Evolutionary conservation across 192 early-diverging fungal genomes (phyloP).

Genomic region (Coemansia sp.): DNA sequence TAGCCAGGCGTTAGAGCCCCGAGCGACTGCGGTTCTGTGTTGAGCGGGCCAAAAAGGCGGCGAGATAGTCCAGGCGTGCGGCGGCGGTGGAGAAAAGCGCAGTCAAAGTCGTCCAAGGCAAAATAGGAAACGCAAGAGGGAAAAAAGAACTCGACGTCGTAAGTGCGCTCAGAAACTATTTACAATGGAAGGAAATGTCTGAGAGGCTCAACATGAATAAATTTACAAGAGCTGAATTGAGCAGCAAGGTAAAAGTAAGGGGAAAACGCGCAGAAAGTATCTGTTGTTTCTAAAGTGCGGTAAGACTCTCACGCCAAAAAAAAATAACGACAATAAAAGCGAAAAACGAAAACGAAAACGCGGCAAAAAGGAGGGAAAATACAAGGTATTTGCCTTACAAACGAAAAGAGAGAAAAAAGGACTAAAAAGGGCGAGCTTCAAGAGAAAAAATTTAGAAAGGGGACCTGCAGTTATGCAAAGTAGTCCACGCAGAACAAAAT

Average conservation of each 20-base stretch:
- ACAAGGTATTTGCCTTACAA: not conserved
- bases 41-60: not conserved
- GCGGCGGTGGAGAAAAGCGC: not conserved
- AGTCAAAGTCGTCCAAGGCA: not conserved
- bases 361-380: not conserved
- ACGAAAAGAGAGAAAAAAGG: not conserved
- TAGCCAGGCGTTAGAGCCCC: not conserved
- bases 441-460: not conserved
- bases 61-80: not conserved
- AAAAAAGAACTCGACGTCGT: not conserved
- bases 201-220: not conserved
- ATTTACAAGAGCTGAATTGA: not conserved
- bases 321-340: conserved; percentile 1
- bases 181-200: not conserved
- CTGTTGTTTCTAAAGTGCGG: not conserved
- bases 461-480: not conserved
- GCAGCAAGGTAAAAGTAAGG: not conserved
- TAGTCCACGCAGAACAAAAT: not conserved
- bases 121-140: not conserved
- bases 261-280: not conserved
- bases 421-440: not conserved
- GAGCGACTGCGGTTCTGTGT: not conserved
- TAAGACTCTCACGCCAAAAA: conserved; percentile 8
- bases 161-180: not conserved
- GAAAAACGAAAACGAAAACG: not conserved